phyloP scores from a whole-genome alignment of 106 monocot species.

The Acorus calamus region DNA sequence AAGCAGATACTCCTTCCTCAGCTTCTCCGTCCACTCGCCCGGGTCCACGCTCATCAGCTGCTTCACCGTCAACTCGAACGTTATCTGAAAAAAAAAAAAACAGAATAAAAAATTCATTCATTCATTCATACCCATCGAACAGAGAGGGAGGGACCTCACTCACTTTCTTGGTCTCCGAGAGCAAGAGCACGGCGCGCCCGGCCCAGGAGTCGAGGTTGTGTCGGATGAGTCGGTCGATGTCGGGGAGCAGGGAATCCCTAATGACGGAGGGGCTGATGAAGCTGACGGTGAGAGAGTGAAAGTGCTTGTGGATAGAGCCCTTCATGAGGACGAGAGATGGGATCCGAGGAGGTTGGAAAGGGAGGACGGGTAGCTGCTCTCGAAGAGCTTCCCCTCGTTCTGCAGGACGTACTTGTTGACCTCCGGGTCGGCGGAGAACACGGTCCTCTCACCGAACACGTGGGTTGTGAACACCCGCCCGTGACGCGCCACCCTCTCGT shows the following conservation, averaged over 20 bases:
- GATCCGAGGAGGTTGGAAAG: slow-evolving; percentile 64
- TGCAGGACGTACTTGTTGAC: slow-evolving; percentile 61
- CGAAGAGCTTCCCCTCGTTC: slow-evolving; percentile 56
- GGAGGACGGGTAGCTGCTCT: slow-evolving; percentile 80
- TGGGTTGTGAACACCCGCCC: slow-evolving; percentile 75
- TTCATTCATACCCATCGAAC: no score
- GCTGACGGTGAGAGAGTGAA: slow-evolving; percentile 72
- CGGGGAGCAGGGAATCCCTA: slow-evolving; percentile 32
- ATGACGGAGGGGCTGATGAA: slow-evolving; percentile 48
- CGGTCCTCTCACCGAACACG: slow-evolving; percentile 83
- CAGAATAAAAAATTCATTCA: no score
- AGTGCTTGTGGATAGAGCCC: slow-evolving; percentile 55
- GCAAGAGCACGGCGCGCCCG: slow-evolving; percentile 5
- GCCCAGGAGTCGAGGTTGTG: slow-evolving; percentile 37
- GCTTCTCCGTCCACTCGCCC: slow-evolving; percentile 66
- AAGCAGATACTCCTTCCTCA: slow-evolving; percentile 61
- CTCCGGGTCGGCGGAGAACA: slow-evolving; percentile 92
- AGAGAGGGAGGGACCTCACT: no score
- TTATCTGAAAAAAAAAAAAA: slow-evolving; percentile 22
- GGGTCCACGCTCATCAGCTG: slow-evolving; percentile 75
- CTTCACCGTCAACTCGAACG: slow-evolving; percentile 74
- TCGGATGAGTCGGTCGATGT: slow-evolving; percentile 57
- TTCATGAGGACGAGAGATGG: slow-evolving; percentile 57
- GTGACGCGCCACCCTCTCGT: slow-evolving; percentile 46
- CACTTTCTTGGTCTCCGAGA: slow-evolving; percentile 68